phyloP scores from a whole-genome alignment of 2,329 filamentous ascomycete genomes.

The Coniochaeta ligniaria region DNA sequence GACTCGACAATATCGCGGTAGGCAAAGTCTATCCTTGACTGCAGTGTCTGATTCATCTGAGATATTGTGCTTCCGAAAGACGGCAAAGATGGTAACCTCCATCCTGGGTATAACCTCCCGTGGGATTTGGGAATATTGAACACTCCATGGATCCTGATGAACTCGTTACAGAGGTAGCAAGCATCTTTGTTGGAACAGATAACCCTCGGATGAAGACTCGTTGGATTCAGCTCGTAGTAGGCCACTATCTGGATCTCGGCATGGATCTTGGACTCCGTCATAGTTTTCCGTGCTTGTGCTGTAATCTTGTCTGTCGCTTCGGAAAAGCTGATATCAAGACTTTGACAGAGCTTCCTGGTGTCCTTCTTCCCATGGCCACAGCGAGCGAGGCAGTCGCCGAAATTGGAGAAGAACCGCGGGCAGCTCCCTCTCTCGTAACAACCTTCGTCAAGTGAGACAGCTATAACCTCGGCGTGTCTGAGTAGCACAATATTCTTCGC shows the following conservation, averaged over 20 bases:
- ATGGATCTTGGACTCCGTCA: constrained; percentile 30
- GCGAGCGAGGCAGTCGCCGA: constrained; percentile 6
- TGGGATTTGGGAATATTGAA: constrained; percentile 34
- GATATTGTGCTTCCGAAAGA: background rate
- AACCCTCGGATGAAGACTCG: constrained; percentile 25
- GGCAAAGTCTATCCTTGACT: background rate
- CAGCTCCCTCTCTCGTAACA: constrained; percentile 13
- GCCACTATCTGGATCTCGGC: constrained; percentile 42
- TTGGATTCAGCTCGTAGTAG: constrained; percentile 27
- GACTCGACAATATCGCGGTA: background rate
- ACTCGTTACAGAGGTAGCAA: constrained; percentile 42
- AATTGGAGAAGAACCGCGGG: background rate
- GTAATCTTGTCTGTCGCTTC: background rate
- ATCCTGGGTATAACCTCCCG: constrained; percentile 35
- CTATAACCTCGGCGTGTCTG: constrained; percentile 18
- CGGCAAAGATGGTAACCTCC: constrained; percentile 30
- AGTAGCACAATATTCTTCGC: constrained; percentile 22
- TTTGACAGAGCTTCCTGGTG: background rate
- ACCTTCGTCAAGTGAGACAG: constrained; percentile 19
- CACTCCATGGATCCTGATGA: constrained; percentile 32
- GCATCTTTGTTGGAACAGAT: constrained; percentile 42
- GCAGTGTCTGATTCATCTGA: background rate
- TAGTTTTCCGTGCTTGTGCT: constrained; percentile 5
- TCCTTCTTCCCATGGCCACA: background rate
- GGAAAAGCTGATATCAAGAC: background rate